These are phyloP conservation scores for Diutina neorugosa DNA, from an alignment of 1,139 yeast genomes.

Conservation along the genomic window DNA sequence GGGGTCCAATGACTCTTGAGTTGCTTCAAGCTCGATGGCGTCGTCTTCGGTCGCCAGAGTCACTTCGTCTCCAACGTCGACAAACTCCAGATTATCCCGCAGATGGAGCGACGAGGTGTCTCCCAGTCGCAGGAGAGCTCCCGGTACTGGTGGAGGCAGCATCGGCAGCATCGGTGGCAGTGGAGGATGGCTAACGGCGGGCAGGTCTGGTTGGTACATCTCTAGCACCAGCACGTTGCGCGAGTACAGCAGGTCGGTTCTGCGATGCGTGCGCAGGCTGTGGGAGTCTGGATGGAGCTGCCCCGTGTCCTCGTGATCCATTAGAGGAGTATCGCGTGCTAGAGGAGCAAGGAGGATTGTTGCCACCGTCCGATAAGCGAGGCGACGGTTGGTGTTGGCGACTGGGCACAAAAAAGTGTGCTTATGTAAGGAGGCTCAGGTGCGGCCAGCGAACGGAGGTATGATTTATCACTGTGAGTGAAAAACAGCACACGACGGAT, in stretches of 20 bases:
- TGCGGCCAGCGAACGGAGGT: not conserved
- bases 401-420: not conserved
- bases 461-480: not conserved
- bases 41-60: not conserved
- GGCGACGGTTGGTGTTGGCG: not conserved
- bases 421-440: not conserved
- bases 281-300: not conserved
- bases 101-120: not conserved
- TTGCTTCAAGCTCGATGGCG: not conserved
- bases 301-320: not conserved
- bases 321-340: not conserved
- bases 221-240: constrained; percentile 4
- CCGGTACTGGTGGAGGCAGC: not conserved
- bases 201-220: constrained; percentile 3
- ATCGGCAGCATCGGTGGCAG: not conserved
- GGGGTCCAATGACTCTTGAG: not conserved
- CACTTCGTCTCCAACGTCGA: not conserved
- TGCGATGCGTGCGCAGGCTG: not conserved
- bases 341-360: not conserved
- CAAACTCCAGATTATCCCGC: not conserved
- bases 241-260: constrained; percentile 2
- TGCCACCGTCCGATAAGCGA: not conserved
- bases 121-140: too few species aligned
- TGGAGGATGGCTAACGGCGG: not conserved
- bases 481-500: not conserved